These are phyloP conservation scores for Tuber aestivum DNA, from an alignment of 495 filamentous ascomycete species.

Conservation along the genomic window DNA sequence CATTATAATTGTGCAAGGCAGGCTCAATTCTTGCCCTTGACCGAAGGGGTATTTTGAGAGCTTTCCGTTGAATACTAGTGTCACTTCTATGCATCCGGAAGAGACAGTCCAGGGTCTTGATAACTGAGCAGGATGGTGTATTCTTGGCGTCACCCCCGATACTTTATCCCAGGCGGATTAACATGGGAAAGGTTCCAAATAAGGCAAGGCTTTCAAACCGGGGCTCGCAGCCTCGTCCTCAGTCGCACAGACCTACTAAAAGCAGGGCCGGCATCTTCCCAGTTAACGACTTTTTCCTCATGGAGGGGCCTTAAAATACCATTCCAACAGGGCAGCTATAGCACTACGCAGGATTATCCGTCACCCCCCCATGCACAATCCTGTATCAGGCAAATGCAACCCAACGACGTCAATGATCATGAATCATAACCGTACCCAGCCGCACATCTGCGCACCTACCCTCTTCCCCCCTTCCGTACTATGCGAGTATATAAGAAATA, in stretches of 20 bases:
- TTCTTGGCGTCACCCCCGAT: background rate
- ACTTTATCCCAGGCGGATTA: background rate
- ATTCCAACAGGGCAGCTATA: background rate
- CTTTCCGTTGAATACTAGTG: background rate
- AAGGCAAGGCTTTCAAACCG: background rate
- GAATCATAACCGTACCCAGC: background rate
- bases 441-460: background rate
- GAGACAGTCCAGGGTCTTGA: background rate
- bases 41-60: no score
- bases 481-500: background rate
- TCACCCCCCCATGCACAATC: background rate
- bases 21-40: no score
- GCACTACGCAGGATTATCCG: background rate
- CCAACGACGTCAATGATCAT: constrained; percentile 1
- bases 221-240: background rate
- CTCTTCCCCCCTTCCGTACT: background rate
- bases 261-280: background rate
- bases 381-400: background rate
- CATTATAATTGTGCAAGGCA: no score
- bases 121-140: background rate
- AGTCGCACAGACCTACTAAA: constrained; percentile 4
- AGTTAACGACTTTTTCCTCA: background rate
- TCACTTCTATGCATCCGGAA: background rate
- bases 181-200: background rate
- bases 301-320: background rate